These are phyloP conservation scores for Flaveria robusta DNA, from an alignment of 129 eudicot genomes.

Conservation along the genomic window DNA sequence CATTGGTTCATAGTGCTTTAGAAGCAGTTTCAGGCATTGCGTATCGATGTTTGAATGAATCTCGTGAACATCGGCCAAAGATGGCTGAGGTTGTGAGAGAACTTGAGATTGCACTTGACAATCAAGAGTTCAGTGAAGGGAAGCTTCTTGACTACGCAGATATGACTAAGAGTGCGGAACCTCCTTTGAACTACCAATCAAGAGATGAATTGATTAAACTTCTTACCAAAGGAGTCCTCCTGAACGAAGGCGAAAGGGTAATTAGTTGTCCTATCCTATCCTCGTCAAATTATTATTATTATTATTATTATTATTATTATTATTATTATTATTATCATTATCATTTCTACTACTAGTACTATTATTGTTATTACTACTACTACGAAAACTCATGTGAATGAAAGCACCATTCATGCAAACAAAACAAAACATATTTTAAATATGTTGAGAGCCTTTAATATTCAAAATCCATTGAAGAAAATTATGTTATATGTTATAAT, in stretches of 20 bases:
- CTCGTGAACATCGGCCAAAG: constrained; percentile 20
- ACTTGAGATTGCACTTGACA: constrained; percentile 18
- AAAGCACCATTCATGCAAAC: too few species aligned
- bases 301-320: too few species aligned
- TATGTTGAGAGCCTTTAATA: too few species aligned
- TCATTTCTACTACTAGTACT: too few species aligned
- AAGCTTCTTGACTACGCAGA: neutral
- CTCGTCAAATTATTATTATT: too few species aligned
- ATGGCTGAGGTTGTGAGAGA: constrained; percentile 8
- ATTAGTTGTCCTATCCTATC: too few species aligned
- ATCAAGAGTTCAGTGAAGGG: neutral
- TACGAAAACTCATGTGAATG: too few species aligned
- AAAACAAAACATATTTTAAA: too few species aligned
- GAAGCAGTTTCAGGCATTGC: constrained; percentile 18
- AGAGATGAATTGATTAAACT: constrained; percentile 5
- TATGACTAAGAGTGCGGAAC: neutral
- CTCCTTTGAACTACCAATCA: neutral
- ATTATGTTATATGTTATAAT: too few species aligned
- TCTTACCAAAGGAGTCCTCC: constrained; percentile 9
- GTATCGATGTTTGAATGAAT: constrained; percentile 5
- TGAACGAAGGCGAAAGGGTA: neutral
- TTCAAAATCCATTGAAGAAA: too few species aligned
- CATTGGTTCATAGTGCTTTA: neutral
- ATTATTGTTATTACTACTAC: too few species aligned
- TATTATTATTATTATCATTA: too few species aligned